Percentiles rank a stretch among this genome's conserved stretches.
Conservation (phyloP, 202 grass and related monocot species). For the Musa balbisiana region DNA sequence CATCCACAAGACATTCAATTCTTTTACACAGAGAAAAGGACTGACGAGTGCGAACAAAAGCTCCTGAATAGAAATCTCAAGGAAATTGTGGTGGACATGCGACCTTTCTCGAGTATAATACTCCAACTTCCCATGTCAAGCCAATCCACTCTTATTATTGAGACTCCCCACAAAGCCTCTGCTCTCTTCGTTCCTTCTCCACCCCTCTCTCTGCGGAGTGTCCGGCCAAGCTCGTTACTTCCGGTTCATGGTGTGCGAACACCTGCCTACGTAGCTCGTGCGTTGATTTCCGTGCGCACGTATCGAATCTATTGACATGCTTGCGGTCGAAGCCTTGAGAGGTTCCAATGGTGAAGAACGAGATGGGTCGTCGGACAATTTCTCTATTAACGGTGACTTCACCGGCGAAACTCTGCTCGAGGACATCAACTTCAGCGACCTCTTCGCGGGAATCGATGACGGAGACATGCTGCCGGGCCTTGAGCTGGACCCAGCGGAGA, state of each 20-base stretch:
- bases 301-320: constrained; percentile 30
- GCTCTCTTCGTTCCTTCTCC: too few species aligned
- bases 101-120: constrained; percentile 29
- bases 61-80: constrained; percentile 49
- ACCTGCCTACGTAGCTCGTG: too few species aligned
- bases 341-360: constrained; percentile 39
- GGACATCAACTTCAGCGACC: constrained; percentile 56
- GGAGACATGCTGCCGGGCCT: constrained; percentile 85
- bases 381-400: constrained; percentile 21
- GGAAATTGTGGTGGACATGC: constrained; percentile 66
- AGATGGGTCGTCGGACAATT: constrained; percentile 18
- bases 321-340: constrained; percentile 55
- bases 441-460: constrained; percentile 58
- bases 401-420: constrained; percentile 46
- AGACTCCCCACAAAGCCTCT: too few species aligned
- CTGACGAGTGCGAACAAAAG: constrained; percentile 33
- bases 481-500: constrained; percentile 70
- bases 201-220: too few species aligned
- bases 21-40: constrained; percentile 34
- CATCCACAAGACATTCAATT: constrained; percentile 49
- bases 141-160: neutral
- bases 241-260: too few species aligned
- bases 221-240: too few species aligned
- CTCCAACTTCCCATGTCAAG: constrained; percentile 3
- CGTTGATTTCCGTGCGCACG: too few species aligned